Percentiles rank a stretch among this genome's conserved stretches.
These are phyloP conservation scores for Aspergillus pseudotamarii DNA, from an alignment of 2,329 filamentous ascomycete genomes.

Conservation along the genomic window DNA sequence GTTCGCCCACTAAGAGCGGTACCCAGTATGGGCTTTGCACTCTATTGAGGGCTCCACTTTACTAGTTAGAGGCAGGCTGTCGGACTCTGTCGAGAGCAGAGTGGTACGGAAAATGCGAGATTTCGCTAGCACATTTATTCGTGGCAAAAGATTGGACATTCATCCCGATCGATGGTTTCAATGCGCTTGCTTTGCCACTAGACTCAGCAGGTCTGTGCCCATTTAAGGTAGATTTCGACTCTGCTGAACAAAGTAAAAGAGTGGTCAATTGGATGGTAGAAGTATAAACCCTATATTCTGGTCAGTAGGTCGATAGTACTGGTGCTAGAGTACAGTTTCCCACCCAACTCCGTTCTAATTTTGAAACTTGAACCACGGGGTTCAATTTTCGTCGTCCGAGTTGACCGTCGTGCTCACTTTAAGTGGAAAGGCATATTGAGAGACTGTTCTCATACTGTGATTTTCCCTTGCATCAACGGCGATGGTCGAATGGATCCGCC, in stretches of 20 bases:
- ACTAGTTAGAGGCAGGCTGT: background rate
- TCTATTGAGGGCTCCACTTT: background rate
- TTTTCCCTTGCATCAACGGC: background rate
- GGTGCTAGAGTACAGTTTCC: too few relatives aligned
- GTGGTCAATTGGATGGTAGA: too few relatives aligned
- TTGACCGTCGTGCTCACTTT: background rate
- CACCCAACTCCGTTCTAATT: too few relatives aligned
- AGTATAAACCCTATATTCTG: too few relatives aligned
- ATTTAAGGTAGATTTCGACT: too few relatives aligned
- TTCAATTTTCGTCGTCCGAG: background rate
- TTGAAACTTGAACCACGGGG: background rate
- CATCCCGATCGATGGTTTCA: too few relatives aligned
- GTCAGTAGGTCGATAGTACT: too few relatives aligned
- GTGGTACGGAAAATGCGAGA: background rate
- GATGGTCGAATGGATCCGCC: slow-evolving; percentile 2
- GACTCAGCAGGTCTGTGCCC: background rate
- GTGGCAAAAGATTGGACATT: background rate
- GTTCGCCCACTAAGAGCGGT: background rate
- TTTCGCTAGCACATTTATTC: background rate
- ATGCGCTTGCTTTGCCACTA: too few relatives aligned
- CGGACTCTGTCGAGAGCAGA: too few relatives aligned
- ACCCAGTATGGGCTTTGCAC: background rate
- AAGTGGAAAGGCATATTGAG: background rate
- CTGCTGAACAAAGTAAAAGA: too few relatives aligned
- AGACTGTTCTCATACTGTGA: background rate